Base-by-base conservation (phyloP, 75 land plant species). In the Selaginella moellendorffii region DNA sequence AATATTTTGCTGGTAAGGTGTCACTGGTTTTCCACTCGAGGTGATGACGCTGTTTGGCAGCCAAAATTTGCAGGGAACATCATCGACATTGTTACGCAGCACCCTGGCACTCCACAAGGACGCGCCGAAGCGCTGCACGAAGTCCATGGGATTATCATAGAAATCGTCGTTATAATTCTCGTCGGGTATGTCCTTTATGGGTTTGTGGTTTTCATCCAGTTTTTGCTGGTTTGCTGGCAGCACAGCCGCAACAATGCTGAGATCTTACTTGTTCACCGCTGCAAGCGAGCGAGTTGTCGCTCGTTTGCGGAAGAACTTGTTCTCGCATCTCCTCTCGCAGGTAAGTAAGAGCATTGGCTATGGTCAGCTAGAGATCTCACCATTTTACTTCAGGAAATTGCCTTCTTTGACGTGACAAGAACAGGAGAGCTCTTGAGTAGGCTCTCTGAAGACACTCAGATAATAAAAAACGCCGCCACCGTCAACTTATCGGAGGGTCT, bases 201-300 rank as follows among this genome's bases (percentile, higher is more conserved):
- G 46, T 36, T 5, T 36, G 10, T 5, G 5, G 5, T 36, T 36
- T 36, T 36, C 12, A 24, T 21, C 18, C 2, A 25, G 0, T 52
- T 59, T 1, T 65, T 24, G 28, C 24, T 30, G 29, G 30, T 69
- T 12, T 28, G 29, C 24, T 30, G 58, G 46, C 77, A 95, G 99
- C 10, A 81, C 97, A 0, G 20, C 89, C 10, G 83, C 81, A 63
- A 76, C 97, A 25, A 84, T 80, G 62, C 56, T 95, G 26, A 79
- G 91, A 21, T 84, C 91, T 62, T 93, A 95, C 85, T 59, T 85
- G 71, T 93, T 89, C 68, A 72, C 81, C 56, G 77, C 97, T 54
- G 87, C 99, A 2, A 93, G 98, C 76, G 98, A 93, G 62, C 88
- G 91, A 53, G 99, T 90, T 63, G 97, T 90, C 67, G 99, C 99